phyloP scores from a whole-genome alignment of 495 filamentous ascomycete species.

The Trichoderma gamsii region DNA sequence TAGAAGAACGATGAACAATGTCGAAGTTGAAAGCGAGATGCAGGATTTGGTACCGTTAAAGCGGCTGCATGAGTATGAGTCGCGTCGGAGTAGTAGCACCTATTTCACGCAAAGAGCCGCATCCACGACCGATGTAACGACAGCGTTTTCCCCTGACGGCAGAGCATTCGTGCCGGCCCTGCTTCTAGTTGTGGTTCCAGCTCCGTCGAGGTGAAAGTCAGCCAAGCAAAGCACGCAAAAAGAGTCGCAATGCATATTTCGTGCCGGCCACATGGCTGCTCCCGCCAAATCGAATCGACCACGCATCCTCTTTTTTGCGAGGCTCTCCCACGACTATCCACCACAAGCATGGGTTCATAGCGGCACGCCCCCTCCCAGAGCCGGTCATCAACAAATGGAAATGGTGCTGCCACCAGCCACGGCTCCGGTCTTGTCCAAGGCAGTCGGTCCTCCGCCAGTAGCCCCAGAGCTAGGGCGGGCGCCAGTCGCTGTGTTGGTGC shows the following conservation, averaged over 20 bases:
- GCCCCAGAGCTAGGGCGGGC: not conserved
- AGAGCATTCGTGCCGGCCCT: too few relatives aligned
- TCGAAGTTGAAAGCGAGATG: not conserved
- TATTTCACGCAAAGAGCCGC: constrained; percentile 2
- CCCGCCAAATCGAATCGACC: too few relatives aligned
- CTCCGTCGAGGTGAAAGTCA: too few relatives aligned
- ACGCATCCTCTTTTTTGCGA: not conserved
- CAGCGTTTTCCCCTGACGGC: not conserved
- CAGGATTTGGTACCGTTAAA: not conserved
- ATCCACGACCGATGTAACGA: not conserved
- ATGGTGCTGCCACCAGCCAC: not conserved
- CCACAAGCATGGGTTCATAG: not conserved
- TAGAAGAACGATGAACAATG: not conserved
- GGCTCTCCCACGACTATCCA: not conserved
- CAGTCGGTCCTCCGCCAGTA: not conserved
- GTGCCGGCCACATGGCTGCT: too few relatives aligned
- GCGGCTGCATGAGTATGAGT: not conserved
- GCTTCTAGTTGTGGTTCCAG: too few relatives aligned
- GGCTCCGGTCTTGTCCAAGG: not conserved
- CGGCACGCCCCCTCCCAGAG: not conserved
- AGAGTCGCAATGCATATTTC: too few relatives aligned
- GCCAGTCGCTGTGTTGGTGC: not conserved
- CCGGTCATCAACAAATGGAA: not conserved
- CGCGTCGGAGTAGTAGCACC: not conserved
- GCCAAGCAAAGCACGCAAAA: too few relatives aligned